phyloP scores from a whole-genome alignment of 2,329 filamentous ascomycete species.

The Aspergillus sp. region DNA sequence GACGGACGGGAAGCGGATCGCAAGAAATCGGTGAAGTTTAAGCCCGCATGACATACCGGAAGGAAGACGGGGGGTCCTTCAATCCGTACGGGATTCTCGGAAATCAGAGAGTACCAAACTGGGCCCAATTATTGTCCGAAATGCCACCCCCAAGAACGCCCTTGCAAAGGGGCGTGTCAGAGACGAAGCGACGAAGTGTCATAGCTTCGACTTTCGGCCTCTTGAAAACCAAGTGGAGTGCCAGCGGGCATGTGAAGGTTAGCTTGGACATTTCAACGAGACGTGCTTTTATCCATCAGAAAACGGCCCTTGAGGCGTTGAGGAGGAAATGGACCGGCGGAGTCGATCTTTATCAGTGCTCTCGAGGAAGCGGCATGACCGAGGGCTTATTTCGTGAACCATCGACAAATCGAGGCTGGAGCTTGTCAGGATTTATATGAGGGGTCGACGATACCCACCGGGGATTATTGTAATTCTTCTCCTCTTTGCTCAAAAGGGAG shows the following conservation, averaged over 20 bases:
- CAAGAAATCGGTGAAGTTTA: conserved; percentile 36
- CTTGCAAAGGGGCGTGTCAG: background rate
- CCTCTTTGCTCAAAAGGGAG: background rate
- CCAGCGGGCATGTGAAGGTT: background rate
- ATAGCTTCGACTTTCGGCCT: background rate
- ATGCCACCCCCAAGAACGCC: background rate
- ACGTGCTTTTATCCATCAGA: background rate
- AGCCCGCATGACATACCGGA: conserved; percentile 31
- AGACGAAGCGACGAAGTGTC: background rate
- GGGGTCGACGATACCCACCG: background rate
- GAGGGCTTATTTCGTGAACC: conserved; percentile 17
- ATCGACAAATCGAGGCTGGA: conserved; percentile 13
- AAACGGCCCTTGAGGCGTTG: background rate
- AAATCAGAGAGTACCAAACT: background rate
- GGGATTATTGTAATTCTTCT: background rate
- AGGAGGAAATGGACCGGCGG: conserved; percentile 1
- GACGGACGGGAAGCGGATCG: conserved; percentile 30
- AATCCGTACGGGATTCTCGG: background rate
- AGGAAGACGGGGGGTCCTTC: conserved; percentile 10
- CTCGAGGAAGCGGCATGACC: background rate
- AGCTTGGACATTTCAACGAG: background rate
- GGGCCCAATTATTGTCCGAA: background rate
- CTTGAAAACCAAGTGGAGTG: background rate
- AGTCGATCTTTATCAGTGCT: conserved; percentile 11
- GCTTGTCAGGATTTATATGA: conserved; percentile 9